Evolutionary conservation across 768 basidiomycete species (phyloP).

Genomic region (Lactifluus pinguis): DNA sequence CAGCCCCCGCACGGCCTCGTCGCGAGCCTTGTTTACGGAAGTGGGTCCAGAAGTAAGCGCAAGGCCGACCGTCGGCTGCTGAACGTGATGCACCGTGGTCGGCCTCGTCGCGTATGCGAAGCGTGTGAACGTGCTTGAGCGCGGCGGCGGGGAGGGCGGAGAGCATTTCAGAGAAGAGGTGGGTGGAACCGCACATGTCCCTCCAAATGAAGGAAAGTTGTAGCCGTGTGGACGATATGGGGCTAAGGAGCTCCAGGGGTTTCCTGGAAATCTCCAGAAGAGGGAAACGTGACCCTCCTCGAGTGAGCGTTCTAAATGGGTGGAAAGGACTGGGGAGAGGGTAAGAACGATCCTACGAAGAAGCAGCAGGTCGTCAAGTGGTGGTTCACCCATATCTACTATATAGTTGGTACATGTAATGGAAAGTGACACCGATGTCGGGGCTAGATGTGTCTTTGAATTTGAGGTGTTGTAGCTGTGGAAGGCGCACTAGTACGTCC

Average conservation of each 20-base stretch:
- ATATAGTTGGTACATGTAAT: constrained; percentile 1
- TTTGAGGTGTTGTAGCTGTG: neutral
- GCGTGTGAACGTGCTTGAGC: too few species aligned
- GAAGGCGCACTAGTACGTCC: neutral
- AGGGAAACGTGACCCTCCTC: neutral
- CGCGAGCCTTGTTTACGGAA: neutral
- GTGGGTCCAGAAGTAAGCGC: neutral
- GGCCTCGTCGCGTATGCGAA: neutral
- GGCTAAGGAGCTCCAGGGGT: neutral
- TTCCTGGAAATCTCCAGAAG: constrained; percentile 2
- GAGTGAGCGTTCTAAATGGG: neutral
- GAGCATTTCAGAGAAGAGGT: too few species aligned
- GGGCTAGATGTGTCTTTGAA: neutral
- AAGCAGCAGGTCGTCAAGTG: neutral
- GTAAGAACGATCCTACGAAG: neutral
- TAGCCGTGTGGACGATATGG: neutral
- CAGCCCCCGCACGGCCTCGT: constrained; percentile 13
- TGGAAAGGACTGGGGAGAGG: neutral
- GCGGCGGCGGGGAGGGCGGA: too few species aligned
- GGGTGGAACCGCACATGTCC: too few species aligned
- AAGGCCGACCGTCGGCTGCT: constrained; percentile 7
- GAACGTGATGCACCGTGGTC: neutral
- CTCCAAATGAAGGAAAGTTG: too few species aligned
- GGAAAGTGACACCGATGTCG: constrained; percentile 1
- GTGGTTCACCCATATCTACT: neutral